Percentiles rank a stretch among this genome's conserved stretches.
These are phyloP conservation scores for Cytospora schulzeri DNA, from an alignment of 2,329 filamentous ascomycete genomes.

Conservation along the genomic window DNA sequence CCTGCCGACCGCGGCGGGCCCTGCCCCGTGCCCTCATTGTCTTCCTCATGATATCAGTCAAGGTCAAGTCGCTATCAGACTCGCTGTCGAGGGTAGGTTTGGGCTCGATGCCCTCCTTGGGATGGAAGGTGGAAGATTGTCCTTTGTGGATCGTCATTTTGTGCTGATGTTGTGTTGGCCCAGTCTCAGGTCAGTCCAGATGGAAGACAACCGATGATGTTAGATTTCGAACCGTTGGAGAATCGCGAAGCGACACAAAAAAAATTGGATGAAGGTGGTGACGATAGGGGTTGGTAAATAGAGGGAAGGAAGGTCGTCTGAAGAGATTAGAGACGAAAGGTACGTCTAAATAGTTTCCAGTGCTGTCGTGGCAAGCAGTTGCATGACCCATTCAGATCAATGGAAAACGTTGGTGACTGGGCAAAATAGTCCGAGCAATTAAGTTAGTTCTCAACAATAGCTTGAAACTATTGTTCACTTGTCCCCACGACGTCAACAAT, in stretches of 20 bases:
- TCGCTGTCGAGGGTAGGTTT: neutral
- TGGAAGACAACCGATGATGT: neutral
- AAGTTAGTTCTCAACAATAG: neutral
- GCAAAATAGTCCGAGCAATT: neutral
- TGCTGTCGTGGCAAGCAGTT: neutral
- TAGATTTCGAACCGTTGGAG: neutral
- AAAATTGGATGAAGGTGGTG: neutral
- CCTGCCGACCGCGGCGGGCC: neutral
- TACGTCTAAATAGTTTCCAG: neutral
- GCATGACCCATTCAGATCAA: neutral
- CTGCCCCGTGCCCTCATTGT: neutral
- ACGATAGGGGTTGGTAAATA: neutral
- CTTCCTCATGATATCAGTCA: neutral
- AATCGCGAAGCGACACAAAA: neutral
- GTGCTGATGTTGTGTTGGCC: neutral
- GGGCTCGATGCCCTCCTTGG: neutral
- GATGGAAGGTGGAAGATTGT: neutral
- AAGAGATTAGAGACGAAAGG: neutral
- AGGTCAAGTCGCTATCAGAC: neutral
- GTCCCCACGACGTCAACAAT: neutral
- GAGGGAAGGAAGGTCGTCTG: neutral
- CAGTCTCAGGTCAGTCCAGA: neutral
- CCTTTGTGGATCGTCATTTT: neutral
- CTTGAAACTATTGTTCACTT: neutral
- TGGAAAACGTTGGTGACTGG: neutral